These are phyloP conservation scores for Nakaseomyces glabratus DNA, from an alignment of 1,139 yeast genomes.

Conservation along the genomic window DNA sequence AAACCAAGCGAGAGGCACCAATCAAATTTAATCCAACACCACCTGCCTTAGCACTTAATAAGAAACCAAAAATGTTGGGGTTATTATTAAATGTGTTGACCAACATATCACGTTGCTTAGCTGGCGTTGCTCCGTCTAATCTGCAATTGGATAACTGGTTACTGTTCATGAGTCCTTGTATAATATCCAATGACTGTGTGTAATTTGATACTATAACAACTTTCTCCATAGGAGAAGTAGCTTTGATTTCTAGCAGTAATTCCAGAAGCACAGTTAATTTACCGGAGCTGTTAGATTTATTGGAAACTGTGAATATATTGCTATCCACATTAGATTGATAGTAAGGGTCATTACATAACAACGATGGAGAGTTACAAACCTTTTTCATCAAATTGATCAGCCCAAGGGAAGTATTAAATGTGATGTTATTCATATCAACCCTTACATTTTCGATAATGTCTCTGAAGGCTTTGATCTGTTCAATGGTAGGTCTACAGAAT, in stretches of 20 bases:
- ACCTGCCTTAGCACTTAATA: slow-evolving; percentile 85
- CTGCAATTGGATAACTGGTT: slow-evolving; percentile 41
- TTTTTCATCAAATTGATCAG: slow-evolving; percentile 71
- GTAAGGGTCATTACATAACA: slow-evolving; percentile 39
- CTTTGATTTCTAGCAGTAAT: slow-evolving; percentile 41
- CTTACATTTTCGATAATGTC: slow-evolving; percentile 37
- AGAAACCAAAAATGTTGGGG: slow-evolving; percentile 49
- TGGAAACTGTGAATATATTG: slow-evolving; percentile 11
- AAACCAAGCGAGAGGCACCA: slow-evolving; percentile 79
- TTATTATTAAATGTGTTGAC: slow-evolving; percentile 62
- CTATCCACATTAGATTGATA: slow-evolving; percentile 13
- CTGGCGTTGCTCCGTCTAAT: slow-evolving; percentile 78
- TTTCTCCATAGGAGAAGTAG: slow-evolving; percentile 47
- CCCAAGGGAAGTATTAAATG: slow-evolving; percentile 44
- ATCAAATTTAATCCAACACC: slow-evolving; percentile 86
- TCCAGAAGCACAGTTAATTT: slow-evolving; percentile 49
- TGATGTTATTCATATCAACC: slow-evolving; percentile 32
- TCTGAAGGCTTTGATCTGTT: slow-evolving; percentile 51
- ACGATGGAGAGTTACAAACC: slow-evolving; percentile 72
- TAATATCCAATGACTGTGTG: slow-evolving; percentile 75
- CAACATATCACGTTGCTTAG: slow-evolving; percentile 50
- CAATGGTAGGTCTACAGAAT: slow-evolving; percentile 64
- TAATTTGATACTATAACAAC: slow-evolving; percentile 82
- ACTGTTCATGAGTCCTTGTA: slow-evolving; percentile 45
- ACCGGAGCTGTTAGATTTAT: slow-evolving; percentile 37